Evolutionary conservation across 768 basidiomycete species (phyloP), one percentile per base, ranked within the genome.

Genomic region (Amanita jacksonii): DNA sequence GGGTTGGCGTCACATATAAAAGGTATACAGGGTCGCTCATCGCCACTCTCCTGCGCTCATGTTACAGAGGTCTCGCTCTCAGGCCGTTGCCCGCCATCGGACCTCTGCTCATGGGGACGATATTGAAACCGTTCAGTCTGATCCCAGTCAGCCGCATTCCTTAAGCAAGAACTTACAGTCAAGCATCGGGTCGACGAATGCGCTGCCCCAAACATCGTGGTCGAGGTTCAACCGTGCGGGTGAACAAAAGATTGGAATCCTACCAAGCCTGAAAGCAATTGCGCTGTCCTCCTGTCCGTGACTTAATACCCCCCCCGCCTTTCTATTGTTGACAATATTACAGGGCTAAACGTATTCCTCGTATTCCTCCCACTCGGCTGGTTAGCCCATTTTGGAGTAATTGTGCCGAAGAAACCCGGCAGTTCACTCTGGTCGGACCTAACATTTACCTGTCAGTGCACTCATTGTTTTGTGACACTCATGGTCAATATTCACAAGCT

Each of bases 291-390:
- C 77, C 0, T 79, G 79, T 79, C 50, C 27, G 72, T 51, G 13
- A 6, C 15, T 8, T 40, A 18, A 41, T 42, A 35, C n/a, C n/a
- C n/a, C 20, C 28, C 38, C 24, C 20, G 41, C 18, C 19, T 34
- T 43, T 47, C 28, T 41, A 13, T 28, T 30, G 43, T 41, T 30
- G 43, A 18, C 3, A 9, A 33, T 10, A 22, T 37, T 1, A 23
- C 43, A 82, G 79, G 73, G 70, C 57, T 82, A 15, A 82, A 82
- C 52, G 9, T 74, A 7, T 66, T 84, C 18, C 52, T 81, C 16
- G 20, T 80, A 1, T 64, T 77, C 49, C 66, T 81, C 4, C 81
- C 81, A 0, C 44, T 81, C 18, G 73, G 80, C 13, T 84, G 79
- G 79, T 67, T 63, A 8, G 67, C 73, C 0, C 74, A 81, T 53